Conservation (phyloP, 108 stramenopile species). For the Bacterosira constricta region DNA sequence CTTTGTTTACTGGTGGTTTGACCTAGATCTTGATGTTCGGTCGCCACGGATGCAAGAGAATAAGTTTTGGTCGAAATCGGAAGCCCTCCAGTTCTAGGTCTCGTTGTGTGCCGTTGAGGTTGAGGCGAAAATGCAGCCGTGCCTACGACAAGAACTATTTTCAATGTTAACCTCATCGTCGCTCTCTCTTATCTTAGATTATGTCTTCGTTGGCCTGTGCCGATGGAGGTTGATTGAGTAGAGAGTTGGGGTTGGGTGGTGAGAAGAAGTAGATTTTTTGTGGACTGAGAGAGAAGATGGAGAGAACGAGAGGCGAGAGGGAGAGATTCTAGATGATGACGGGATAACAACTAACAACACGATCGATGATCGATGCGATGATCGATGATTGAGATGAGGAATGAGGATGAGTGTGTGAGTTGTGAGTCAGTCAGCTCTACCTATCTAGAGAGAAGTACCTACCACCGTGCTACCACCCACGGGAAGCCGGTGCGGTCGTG, state of each 20-base stretch:
- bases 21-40: background rate
- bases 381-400: too few species aligned
- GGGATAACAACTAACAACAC: too few species aligned
- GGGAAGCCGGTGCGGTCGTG: too few species aligned
- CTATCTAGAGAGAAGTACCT: too few species aligned
- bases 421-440: too few species aligned
- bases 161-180: background rate
- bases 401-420: too few species aligned
- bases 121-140: constrained; percentile 14
- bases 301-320: background rate
- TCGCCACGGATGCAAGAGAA: background rate
- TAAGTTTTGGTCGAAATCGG: background rate
- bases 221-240: background rate
- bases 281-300: background rate
- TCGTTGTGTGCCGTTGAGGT: too few species aligned
- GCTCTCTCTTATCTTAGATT: background rate
- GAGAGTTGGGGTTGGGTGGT: background rate
- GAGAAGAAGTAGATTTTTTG: background rate
- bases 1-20: background rate
- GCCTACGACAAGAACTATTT: background rate
- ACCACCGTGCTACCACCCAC: too few species aligned
- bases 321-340: too few species aligned
- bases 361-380: too few species aligned
- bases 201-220: background rate
- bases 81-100: background rate